Evolutionary conservation across 1,139 yeast species (phyloP).

Genomic region (Nakaseomyces delphensis): DNA sequence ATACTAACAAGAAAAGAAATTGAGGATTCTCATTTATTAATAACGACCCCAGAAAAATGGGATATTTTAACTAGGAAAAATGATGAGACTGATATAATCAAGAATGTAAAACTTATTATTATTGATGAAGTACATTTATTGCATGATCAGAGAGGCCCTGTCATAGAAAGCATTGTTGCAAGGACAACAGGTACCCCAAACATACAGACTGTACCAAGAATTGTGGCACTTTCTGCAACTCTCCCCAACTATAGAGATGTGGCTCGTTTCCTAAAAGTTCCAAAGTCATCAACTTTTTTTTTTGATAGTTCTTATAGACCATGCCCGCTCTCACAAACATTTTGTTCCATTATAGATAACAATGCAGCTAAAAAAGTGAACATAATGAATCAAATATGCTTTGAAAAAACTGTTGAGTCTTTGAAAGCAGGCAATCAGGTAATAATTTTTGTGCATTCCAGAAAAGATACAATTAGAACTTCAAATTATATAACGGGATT

Average conservation of each 20-base stretch:
- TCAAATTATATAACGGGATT: conserved; percentile 51
- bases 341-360: conserved; percentile 79
- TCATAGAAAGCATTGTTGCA: conserved; percentile 77
- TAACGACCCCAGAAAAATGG: conserved; percentile 97
- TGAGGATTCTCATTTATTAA: conserved; percentile 68
- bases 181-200: conserved; percentile 46
- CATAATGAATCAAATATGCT: conserved; percentile 89
- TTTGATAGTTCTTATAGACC: conserved; percentile 84
- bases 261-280: conserved; percentile 69
- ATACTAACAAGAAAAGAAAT: conserved; percentile 72
- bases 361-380: conserved; percentile 68
- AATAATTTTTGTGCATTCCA: conserved; percentile 85
- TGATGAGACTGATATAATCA: conserved; percentile 53
- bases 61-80: conserved; percentile 85
- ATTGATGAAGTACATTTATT: conserved; percentile 90
- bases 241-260: conserved; percentile 87
- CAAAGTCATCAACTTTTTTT: conserved; percentile 47
- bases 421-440: conserved; percentile 57
- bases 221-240: conserved; percentile 90
- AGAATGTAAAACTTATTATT: conserved; percentile 62
- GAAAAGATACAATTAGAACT: conserved; percentile 83
- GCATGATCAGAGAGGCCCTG: conserved; percentile 96
- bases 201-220: conserved; percentile 42
- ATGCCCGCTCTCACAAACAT: conserved; percentile 84
- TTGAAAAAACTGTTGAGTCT: conserved; percentile 67